These are phyloP conservation scores for Sclerotinia minor DNA, from an alignment of 2,329 filamentous ascomycete species.

Conservation along the genomic window DNA sequence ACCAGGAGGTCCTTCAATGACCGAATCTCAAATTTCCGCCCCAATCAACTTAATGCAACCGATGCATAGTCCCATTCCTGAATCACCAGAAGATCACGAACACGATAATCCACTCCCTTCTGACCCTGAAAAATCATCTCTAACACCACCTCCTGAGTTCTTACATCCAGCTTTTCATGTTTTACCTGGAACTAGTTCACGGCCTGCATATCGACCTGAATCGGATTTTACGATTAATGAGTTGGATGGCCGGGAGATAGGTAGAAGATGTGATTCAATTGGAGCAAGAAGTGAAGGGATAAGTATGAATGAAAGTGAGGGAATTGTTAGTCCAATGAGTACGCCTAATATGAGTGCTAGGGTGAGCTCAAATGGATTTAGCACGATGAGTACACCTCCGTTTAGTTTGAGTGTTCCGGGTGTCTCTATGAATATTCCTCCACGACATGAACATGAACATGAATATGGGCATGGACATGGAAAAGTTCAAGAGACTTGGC, in stretches of 20 bases:
- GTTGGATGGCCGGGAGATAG: neutral
- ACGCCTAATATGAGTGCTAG: neutral
- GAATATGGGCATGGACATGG: too few species aligned
- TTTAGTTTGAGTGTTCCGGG: neutral
- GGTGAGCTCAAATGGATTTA: neutral
- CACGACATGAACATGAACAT: too few species aligned
- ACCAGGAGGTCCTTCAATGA: neutral
- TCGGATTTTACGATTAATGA: constrained; percentile 13
- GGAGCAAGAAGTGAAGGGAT: neutral
- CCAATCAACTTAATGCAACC: neutral
- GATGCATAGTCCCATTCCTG: neutral
- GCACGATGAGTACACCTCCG: neutral
- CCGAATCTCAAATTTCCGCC: neutral
- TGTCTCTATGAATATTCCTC: neutral
- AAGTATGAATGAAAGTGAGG: neutral
- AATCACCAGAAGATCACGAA: constrained; percentile 10
- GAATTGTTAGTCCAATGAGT: constrained; percentile 7
- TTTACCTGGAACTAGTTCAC: neutral
- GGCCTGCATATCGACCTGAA: neutral
- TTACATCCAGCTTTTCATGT: constrained; percentile 18
- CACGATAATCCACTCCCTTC: neutral
- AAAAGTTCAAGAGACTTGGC: neutral
- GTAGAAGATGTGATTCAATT: neutral
- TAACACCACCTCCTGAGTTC: constrained; percentile 10
- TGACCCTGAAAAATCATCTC: constrained; percentile 19